A percentile compares a stretch with the other conserved stretches of the same genome.
Conservation (phyloP, 176 grass and related monocot species). For the Rhynchospora tenuis region DNA sequence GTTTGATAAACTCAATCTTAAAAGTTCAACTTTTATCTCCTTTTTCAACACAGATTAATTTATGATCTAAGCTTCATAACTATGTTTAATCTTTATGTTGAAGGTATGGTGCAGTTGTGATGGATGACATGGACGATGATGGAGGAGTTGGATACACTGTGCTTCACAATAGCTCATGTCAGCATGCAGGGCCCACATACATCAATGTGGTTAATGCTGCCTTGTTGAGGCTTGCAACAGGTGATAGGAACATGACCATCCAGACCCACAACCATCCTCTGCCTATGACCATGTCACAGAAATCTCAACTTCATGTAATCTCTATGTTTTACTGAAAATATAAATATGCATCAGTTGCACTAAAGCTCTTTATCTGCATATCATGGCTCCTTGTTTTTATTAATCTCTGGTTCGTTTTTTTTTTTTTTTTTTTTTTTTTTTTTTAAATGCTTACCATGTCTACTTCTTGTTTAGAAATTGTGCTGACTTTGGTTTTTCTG, state of each 20-base stretch:
- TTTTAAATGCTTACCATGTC: not conserved
- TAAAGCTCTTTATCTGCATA: not conserved
- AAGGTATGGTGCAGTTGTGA: conserved; percentile 47
- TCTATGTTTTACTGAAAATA: too few relatives aligned
- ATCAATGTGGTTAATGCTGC: conserved; percentile 47
- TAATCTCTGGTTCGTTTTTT: not conserved
- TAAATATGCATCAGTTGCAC: not conserved
- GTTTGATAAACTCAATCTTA: not conserved
- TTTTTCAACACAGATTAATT: not conserved
- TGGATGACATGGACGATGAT: conserved; percentile 30
- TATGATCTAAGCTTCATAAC: not conserved
- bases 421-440: not conserved
- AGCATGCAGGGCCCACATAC: conserved; percentile 43
- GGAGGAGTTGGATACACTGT: conserved; percentile 42
- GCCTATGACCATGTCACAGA: conserved; percentile 34
- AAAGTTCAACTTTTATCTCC: not conserved
- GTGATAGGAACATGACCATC: conserved; percentile 35
- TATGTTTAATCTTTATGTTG: conserved; percentile 11
- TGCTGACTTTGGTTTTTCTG: not conserved
- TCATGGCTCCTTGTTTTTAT: not conserved
- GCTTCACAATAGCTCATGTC: conserved; percentile 49
- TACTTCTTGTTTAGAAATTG: not conserved
- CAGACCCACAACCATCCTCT: conserved; percentile 40
- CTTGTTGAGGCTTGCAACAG: conserved; percentile 34
- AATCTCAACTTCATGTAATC: conserved; percentile 32